phyloP scores from a whole-genome alignment of 345 rosid species.

The Acer campestre region DNA sequence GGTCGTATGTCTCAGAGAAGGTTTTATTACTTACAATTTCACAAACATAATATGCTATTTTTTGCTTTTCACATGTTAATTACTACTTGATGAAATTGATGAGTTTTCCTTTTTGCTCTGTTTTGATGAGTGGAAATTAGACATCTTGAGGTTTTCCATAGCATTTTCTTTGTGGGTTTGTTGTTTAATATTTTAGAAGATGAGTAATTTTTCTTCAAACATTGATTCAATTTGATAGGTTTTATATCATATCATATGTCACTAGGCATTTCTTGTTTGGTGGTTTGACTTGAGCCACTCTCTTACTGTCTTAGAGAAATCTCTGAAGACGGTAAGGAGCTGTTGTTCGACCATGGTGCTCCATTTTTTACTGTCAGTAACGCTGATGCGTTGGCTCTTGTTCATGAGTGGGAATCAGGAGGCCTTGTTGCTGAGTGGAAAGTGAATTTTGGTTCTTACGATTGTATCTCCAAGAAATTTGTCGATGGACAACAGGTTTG shows the following conservation, averaged over 20 bases:
- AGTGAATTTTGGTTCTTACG: conserved; percentile 56
- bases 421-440: conserved; percentile 80
- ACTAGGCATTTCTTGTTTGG: not conserved
- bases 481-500: conserved; percentile 52
- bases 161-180: no score
- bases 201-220: not conserved
- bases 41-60: no score
- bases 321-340: conserved; percentile 63
- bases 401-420: conserved; percentile 69
- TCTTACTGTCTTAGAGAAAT: conserved; percentile 48
- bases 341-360: conserved; percentile 86
- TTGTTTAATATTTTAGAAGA: no score
- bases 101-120: no score
- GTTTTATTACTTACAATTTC: conserved; percentile 27
- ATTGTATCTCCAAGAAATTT: conserved; percentile 57
- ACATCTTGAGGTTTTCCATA: no score
- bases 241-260: not conserved
- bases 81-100: no score
- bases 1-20: conserved; percentile 94
- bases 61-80: no score
- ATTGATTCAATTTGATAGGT: not conserved
- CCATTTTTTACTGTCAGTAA: conserved; percentile 61
- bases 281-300: not conserved
- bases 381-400: conserved; percentile 52
- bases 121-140: no score